Conservation (phyloP, 495 filamentous ascomycete species). For the Margaritispora aquatica region DNA sequence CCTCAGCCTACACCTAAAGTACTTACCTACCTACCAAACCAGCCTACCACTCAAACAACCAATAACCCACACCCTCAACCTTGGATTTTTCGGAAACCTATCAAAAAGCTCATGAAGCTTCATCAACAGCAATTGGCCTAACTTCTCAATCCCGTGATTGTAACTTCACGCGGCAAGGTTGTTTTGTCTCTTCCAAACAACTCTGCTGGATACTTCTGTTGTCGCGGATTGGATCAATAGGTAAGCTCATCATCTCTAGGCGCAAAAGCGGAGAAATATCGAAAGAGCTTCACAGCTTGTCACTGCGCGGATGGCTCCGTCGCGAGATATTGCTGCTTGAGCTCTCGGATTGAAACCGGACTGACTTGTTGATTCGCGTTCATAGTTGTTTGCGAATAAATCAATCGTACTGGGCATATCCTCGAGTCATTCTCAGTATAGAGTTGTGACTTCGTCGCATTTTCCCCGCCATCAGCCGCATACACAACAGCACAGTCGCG, state of each 20-base stretch:
- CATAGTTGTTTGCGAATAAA: neutral
- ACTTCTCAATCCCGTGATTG: conserved; percentile 22
- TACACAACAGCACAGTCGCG: conserved; percentile 1
- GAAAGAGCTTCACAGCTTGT: neutral
- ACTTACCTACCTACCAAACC: no score
- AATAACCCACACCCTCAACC: conserved; percentile 9
- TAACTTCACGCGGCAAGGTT: conserved; percentile 21
- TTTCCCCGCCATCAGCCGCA: conserved; percentile 7
- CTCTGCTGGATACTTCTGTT: neutral
- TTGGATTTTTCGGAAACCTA: conserved; percentile 16
- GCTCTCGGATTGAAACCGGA: neutral
- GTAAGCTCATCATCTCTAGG: conserved; percentile 14
- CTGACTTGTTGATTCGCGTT: neutral
- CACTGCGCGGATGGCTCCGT: conserved; percentile 14
- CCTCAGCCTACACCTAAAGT: no score
- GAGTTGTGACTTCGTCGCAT: neutral
- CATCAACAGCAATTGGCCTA: conserved; percentile 20
- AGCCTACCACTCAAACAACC: conserved; percentile 17
- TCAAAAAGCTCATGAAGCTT: conserved; percentile 19
- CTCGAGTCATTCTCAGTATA: neutral
- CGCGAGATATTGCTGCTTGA: conserved; percentile 1
- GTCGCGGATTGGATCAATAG: conserved; percentile 16
- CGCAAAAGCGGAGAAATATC: conserved; percentile 12
- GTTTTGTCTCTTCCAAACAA: conserved; percentile 5
- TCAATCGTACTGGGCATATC: neutral